Evolutionary conservation across 1,284 basidiomycete species (phyloP), one percentile per base, ranked within the genome.

Genomic region (Trametes sp.): DNA sequence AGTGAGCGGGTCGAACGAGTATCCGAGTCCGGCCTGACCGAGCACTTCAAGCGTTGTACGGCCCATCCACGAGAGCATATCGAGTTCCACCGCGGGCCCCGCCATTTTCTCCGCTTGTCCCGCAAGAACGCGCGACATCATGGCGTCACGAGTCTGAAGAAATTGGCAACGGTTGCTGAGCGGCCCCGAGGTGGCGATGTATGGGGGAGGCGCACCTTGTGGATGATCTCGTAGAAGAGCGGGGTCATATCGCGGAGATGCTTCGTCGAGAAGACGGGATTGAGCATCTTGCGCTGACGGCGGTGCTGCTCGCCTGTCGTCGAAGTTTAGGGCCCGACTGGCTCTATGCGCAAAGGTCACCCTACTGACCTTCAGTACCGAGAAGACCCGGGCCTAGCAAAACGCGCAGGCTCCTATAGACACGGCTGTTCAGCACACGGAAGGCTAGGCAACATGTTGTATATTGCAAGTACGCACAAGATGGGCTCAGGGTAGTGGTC

Each of bases 401-500:
- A 6, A 66, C 19, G 4, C 64, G 59, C 52, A 65, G 28, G 31
- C 33, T 33, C 42, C 61, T 65, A 45, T 5, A 21, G n/a, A 41
- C 38, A 8, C 14, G 14, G 14, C 5, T 9, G 19, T 16, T 26
- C 14, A 24, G 16, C 2, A 4, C 35, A 4, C 6, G 45, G 44
- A 26, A 6, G n/a, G 28, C n/a, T 14, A 29, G 11, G 5, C 14
- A n/a, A 2, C 8, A 31, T n/a, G n/a, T n/a, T 23, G 31, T 21
- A 11, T 3, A 19, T 14, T 13, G 21, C 1, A 31, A 21, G 13
- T 11, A 60, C 66, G 19, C 46, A 70, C 60, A 28, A 1, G 2
- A 62, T 33, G 19, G 66, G 61, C 46, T 76, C 73, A 28, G 73
- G 71, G 57, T 73, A 77, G 33, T 69, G 57, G 23, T 73, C 63